These are phyloP conservation scores for Pseudogymnoascus sp. DNA, from an alignment of 2,329 filamentous ascomycete genomes.

Conservation along the genomic window DNA sequence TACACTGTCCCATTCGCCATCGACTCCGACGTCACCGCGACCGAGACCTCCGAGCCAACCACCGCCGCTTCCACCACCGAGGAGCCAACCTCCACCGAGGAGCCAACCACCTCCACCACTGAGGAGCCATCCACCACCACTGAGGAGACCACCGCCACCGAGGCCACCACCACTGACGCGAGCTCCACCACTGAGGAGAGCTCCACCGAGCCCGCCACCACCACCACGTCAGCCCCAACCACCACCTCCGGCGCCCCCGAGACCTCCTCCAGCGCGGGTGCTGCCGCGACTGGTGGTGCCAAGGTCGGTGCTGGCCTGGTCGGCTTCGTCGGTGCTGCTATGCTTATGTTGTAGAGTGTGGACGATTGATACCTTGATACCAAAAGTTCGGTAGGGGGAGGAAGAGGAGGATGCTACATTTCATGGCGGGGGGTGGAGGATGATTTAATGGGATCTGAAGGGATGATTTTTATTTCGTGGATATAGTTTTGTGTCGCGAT, in stretches of 20 bases:
- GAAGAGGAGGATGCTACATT: not conserved
- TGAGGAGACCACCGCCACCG: not conserved
- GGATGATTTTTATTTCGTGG: not conserved
- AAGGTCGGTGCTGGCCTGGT: not conserved
- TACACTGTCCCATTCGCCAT: constrained; percentile 23
- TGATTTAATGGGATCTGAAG: not conserved
- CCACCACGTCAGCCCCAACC: not conserved
- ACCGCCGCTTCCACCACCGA: not conserved
- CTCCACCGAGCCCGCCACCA: not conserved
- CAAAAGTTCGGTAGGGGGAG: not conserved
- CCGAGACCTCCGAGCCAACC: not conserved
- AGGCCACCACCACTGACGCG: not conserved
- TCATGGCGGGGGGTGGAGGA: not conserved
- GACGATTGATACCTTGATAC: not conserved
- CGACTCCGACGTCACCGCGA: constrained; percentile 15
- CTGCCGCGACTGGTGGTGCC: not conserved
- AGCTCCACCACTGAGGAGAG: not conserved
- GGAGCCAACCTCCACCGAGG: not conserved
- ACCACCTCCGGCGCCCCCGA: not conserved
- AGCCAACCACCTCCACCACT: not conserved
- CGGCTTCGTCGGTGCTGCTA: constrained; percentile 2
- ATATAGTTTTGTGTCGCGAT: not conserved
- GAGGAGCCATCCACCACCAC: not conserved
- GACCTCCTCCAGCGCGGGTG: not conserved
- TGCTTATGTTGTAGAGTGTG: not conserved